A percentile compares a stretch with the other conserved stretches of the same genome.
Evolutionary conservation across 139 green algal species (phyloP).

Genomic region (Deuterostichococcus epilithicus): DNA sequence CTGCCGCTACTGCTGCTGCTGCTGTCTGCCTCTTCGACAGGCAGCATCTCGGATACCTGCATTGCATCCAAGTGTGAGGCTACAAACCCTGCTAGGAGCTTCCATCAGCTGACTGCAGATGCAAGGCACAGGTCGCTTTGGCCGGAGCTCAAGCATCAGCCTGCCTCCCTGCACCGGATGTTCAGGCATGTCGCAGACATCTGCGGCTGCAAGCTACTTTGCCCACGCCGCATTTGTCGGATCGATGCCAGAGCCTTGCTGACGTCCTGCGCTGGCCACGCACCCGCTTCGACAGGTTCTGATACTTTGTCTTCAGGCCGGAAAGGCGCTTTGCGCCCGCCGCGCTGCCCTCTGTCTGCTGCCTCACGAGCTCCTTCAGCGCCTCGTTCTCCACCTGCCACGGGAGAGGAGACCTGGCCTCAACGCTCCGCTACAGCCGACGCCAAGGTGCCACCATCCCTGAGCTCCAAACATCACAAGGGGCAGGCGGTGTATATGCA

Average conservation of each 20-base stretch:
- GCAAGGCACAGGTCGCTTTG: too few relatives aligned
- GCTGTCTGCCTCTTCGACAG: background rate
- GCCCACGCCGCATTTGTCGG: too few relatives aligned
- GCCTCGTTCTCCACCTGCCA: constrained; percentile 68
- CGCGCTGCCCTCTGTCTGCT: constrained; percentile 61
- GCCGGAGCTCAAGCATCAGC: too few relatives aligned
- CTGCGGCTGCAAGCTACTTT: too few relatives aligned
- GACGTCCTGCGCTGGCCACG: background rate
- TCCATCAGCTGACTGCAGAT: too few relatives aligned
- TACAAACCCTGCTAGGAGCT: too few relatives aligned
- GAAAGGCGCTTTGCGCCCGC: constrained; percentile 37
- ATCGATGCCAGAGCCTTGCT: too few relatives aligned
- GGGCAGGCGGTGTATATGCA: background rate
- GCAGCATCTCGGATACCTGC: background rate
- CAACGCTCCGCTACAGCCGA: too few relatives aligned
- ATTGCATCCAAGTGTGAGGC: background rate
- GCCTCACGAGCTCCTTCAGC: constrained; percentile 58
- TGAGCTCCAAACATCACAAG: background rate
- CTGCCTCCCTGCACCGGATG: too few relatives aligned
- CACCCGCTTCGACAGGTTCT: constrained; percentile 17
- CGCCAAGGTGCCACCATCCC: background rate
- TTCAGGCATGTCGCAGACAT: too few relatives aligned
- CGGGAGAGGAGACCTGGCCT: background rate
- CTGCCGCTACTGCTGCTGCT: background rate
- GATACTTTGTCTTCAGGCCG: constrained; percentile 27